phyloP scores from a whole-genome alignment of 768 basidiomycete species.

The Hortiboletus campestris region DNA sequence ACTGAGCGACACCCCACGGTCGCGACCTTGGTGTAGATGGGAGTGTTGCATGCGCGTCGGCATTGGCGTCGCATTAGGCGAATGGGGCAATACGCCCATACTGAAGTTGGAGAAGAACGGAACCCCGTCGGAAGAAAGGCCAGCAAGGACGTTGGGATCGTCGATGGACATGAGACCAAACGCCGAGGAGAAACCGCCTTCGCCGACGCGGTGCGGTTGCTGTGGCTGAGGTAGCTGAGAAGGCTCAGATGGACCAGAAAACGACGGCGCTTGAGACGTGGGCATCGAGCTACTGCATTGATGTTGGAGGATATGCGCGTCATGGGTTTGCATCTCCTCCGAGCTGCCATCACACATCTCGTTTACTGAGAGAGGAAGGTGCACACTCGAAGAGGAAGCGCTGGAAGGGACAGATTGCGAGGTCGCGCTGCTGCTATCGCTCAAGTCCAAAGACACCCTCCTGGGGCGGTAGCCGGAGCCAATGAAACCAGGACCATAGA shows the following conservation, averaged over 20 bases:
- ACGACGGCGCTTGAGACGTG: slow-evolving; percentile 12
- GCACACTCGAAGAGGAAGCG: slow-evolving; percentile 50
- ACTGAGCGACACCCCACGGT: slow-evolving; percentile 26
- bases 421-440: slow-evolving; percentile 44
- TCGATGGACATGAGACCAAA: slow-evolving; percentile 79
- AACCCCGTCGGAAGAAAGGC: slow-evolving; percentile 53
- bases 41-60: slow-evolving; percentile 30
- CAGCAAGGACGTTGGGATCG: slow-evolving; percentile 65
- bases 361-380: slow-evolving; percentile 42
- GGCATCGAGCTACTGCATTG: slow-evolving; percentile 18
- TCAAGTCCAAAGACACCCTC: slow-evolving; percentile 36
- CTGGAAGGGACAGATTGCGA: slow-evolving; percentile 51
- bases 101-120: slow-evolving; percentile 55
- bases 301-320: slow-evolving; percentile 12
- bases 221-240: slow-evolving; percentile 8
- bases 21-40: slow-evolving; percentile 13
- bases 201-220: slow-evolving; percentile 20
- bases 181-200: slow-evolving; percentile 53
- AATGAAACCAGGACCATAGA: slow-evolving; percentile 18
- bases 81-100: slow-evolving; percentile 30
- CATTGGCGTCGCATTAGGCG: slow-evolving; percentile 52
- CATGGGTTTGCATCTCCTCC: slow-evolving; percentile 28
- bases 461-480: slow-evolving; percentile 32
- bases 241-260: background rate
- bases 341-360: slow-evolving; percentile 29